Percentiles rank a stretch among this genome's conserved stretches.
These are phyloP conservation scores for Davidsoniella neocaledoniae DNA, from an alignment of 2,329 filamentous ascomycete species.

Conservation along the genomic window DNA sequence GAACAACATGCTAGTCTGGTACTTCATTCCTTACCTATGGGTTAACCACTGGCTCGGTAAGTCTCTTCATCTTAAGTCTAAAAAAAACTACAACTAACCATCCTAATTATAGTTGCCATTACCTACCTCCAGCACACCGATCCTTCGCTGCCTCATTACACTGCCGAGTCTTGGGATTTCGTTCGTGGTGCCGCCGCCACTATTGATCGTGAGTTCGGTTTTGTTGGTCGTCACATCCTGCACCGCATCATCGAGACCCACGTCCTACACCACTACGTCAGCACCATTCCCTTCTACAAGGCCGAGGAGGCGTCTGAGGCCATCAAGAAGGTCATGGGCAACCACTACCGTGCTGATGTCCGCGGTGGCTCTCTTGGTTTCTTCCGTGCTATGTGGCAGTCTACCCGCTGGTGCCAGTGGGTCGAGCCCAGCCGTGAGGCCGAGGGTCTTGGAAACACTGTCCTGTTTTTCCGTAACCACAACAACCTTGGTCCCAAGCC, in stretches of 20 bases:
- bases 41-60: slow-evolving; percentile 98
- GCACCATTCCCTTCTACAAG: slow-evolving; percentile 76
- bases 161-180: slow-evolving; percentile 74
- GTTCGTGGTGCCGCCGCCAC: slow-evolving; percentile 86
- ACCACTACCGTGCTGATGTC: slow-evolving; percentile 78
- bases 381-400: slow-evolving; percentile 65
- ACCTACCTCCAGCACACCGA: slow-evolving; percentile 97
- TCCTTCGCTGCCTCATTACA: slow-evolving; percentile 84
- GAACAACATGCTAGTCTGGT: slow-evolving; percentile 83
- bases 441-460: slow-evolving; percentile 61
- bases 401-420: slow-evolving; percentile 83
- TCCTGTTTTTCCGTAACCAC: slow-evolving; percentile 88
- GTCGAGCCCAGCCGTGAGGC: slow-evolving; percentile 81
- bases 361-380: slow-evolving; percentile 67
- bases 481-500: slow-evolving; percentile 60
- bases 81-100: not conserved
- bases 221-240: slow-evolving; percentile 76
- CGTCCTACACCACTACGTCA: slow-evolving; percentile 94
- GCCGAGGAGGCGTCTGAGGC: slow-evolving; percentile 88
- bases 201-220: slow-evolving; percentile 93
- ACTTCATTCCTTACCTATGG: slow-evolving; percentile 88
- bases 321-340: slow-evolving; percentile 88
- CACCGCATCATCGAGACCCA: slow-evolving; percentile 97
- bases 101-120: slow-evolving; percentile 57
- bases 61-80: slow-evolving; percentile 20